Evolutionary conservation across 352 stramenopile genomes (phyloP).

Genomic region (Poterioochromonas sp.): DNA sequence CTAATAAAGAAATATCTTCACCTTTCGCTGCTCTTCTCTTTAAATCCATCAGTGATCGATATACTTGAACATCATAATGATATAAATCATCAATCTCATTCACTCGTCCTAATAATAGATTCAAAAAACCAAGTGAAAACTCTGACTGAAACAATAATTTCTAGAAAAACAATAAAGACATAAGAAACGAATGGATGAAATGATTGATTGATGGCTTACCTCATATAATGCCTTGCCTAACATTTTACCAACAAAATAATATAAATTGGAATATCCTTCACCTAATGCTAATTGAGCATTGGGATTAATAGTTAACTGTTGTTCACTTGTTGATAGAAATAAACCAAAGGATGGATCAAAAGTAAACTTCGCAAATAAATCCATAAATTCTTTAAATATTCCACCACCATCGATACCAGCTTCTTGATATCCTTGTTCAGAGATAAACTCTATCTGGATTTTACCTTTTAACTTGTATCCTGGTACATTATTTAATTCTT

Average conservation of each 20-base stretch:
- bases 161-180: conserved; percentile 72
- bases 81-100: conserved; percentile 14
- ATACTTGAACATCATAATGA: conserved; percentile 41
- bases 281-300: background rate
- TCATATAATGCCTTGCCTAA: conserved; percentile 88
- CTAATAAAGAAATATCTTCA: conserved; percentile 65
- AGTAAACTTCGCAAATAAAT: conserved; percentile 78
- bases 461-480: conserved; percentile 69
- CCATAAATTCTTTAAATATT: conserved; percentile 95
- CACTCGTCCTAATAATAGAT: conserved; percentile 58
- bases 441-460: conserved; percentile 77
- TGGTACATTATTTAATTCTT: conserved; percentile 66
- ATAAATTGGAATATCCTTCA: conserved; percentile 63
- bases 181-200: conserved; percentile 86
- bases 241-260: conserved; percentile 87
- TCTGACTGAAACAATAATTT: conserved; percentile 89
- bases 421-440: conserved; percentile 67
- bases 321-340: conserved; percentile 66
- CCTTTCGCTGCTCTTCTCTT: conserved; percentile 63
- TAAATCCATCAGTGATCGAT: conserved; percentile 89
- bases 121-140: conserved; percentile 88
- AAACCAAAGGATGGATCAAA: conserved; percentile 74
- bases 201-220: background rate
- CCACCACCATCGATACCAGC: conserved; percentile 93
- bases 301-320: conserved; percentile 46